Evolutionary conservation across 176 grass and related monocot species (phyloP), one percentile per base, ranked within the genome.

Genomic region (Musa itinerans): DNA sequence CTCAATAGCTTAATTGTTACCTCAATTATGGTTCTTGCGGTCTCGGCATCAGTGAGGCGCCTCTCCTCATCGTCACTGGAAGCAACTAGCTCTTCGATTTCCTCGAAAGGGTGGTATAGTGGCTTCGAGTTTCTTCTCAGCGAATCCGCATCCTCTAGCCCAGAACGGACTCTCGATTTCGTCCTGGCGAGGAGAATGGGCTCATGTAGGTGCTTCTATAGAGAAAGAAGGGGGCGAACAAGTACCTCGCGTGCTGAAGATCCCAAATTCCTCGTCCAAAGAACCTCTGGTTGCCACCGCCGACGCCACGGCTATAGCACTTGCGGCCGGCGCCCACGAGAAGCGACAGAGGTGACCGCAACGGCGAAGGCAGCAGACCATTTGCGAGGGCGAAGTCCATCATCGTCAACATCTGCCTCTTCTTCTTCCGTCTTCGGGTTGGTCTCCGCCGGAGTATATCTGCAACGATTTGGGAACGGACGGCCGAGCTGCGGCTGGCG

Each of bases 21-120:
- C 89, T 96, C 87, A 17, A 97, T 87, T 71, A 92, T 97, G 63
- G 90, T 92, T 10, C 90, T 81, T 8, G 93, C 87, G 8, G 81
- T 90, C 74, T 92, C 81, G 49, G 93, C 83, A 80, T 92, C 83
- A 0, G 93, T 88, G 2, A 97, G 87, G 62, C 64, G 74, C 8
- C 50, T 57, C 16, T 80, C 79, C 74, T 86, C 86, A 9, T 68
- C 79, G 65, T 82, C 83, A 34, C 80, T 58, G 2, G 75, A 57
- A 53, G 56, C 24, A 52, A 81, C 16, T 1, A 11, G 22, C 10
- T 92, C 83, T 16, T 81, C 74, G 16, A 96, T 90, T 53, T 96
- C 89, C 79, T 96, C 90, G 52, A 78, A 90, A 49, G 90, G 87
- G 56, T 92, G 93, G 87, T 90, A 96, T 20, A 76, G 29, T 0